A percentile compares a stretch with the other conserved stretches of the same genome.
Evolutionary conservation across 768 basidiomycete species (phyloP).

Genomic region (Auriscalpium orientale): DNA sequence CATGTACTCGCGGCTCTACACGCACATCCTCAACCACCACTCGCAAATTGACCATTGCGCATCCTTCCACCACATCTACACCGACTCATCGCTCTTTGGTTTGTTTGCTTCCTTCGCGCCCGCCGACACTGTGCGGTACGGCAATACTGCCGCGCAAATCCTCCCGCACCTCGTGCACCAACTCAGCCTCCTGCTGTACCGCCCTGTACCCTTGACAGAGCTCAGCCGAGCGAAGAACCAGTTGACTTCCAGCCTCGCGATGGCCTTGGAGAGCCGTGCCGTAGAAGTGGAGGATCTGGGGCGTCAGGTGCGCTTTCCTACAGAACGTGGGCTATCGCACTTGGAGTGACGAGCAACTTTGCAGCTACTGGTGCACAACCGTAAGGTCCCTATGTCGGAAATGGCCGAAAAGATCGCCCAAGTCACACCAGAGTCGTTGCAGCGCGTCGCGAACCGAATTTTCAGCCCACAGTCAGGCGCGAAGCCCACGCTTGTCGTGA

Average conservation of each 20-base stretch:
- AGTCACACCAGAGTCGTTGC: constrained; percentile 63
- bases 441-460: constrained; percentile 66
- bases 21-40: constrained; percentile 91
- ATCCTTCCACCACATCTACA: constrained; percentile 96
- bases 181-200: constrained; percentile 72
- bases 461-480: constrained; percentile 58
- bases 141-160: constrained; percentile 49
- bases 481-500: constrained; percentile 73
- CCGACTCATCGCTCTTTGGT: constrained; percentile 89
- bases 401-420: constrained; percentile 85
- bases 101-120: constrained; percentile 82
- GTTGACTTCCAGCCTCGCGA: constrained; percentile 85
- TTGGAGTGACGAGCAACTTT: constrained; percentile 2
- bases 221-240: constrained; percentile 90
- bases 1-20: constrained; percentile 97
- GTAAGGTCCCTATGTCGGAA: constrained; percentile 80
- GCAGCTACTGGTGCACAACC: constrained; percentile 77
- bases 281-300: constrained; percentile 88
- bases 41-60: constrained; percentile 92
- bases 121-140: constrained; percentile 42
- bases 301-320: constrained; percentile 52
- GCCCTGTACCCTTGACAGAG: constrained; percentile 57
- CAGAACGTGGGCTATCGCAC: neutral
- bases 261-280: constrained; percentile 86
- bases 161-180: constrained; percentile 84